Evolutionary conservation across 768 basidiomycete genomes (phyloP).

Genomic region (Postia placenta): DNA sequence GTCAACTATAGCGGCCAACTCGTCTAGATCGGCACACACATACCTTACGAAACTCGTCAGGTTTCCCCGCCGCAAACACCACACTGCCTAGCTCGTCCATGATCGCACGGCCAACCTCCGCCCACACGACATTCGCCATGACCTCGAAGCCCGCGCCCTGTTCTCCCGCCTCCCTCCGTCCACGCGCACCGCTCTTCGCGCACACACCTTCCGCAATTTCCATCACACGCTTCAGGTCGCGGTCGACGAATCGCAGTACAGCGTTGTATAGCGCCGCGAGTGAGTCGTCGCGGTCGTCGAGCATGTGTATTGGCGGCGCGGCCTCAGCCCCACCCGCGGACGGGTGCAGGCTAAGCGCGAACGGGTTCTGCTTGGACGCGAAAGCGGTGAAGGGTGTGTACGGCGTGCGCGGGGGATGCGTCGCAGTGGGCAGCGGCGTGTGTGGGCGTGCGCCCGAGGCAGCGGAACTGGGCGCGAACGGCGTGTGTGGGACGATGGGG

Average conservation of each 20-base stretch:
- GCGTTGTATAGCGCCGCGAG: slow-evolving; percentile 77
- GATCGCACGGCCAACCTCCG: slow-evolving; percentile 72
- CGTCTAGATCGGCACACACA: slow-evolving; percentile 13
- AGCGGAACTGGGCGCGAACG: slow-evolving; percentile 44
- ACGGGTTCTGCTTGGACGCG: slow-evolving; percentile 34
- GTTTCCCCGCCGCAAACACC: slow-evolving; percentile 89
- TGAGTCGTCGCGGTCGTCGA: slow-evolving; percentile 62
- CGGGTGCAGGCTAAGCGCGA: slow-evolving; percentile 25
- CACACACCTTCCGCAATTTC: slow-evolving; percentile 66
- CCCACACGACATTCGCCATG: slow-evolving; percentile 85
- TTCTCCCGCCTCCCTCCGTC: slow-evolving; percentile 2
- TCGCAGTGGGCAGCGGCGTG: slow-evolving; percentile 29
- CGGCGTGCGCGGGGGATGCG: slow-evolving; percentile 49
- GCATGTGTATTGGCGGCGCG: slow-evolving; percentile 36
- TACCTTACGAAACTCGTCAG: slow-evolving; percentile 86
- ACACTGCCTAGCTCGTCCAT: slow-evolving; percentile 78
- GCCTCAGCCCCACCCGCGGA: slow-evolving; percentile 19
- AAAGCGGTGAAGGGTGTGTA: slow-evolving; percentile 48
- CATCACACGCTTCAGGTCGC: slow-evolving; percentile 71
- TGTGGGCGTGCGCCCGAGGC: slow-evolving; percentile 17
- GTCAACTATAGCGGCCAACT: not conserved
- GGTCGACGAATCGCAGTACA: slow-evolving; percentile 73
- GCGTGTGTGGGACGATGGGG: slow-evolving; percentile 73
- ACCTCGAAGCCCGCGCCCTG: slow-evolving; percentile 53
- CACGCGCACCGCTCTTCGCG: slow-evolving; percentile 35